A percentile compares a stretch with the other conserved stretches of the same genome.
These are phyloP conservation scores for Pseudogymnoascus sp. DNA, from an alignment of 2,329 filamentous ascomycete genomes.

Conservation along the genomic window DNA sequence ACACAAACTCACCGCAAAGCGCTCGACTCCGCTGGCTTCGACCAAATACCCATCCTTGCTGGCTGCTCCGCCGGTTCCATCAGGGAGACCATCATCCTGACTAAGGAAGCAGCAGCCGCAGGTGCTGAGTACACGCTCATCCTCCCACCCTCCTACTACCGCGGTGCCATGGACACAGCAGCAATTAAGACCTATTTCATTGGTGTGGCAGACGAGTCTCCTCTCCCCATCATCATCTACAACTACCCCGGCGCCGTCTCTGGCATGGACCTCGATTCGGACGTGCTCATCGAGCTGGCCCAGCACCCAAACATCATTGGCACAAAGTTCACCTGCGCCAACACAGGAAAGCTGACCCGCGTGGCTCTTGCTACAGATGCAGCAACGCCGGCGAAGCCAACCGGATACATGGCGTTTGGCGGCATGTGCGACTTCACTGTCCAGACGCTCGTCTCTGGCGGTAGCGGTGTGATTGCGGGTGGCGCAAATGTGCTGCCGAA, in stretches of 20 bases:
- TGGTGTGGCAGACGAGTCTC: constrained; percentile 63
- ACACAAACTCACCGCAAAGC: constrained; percentile 74
- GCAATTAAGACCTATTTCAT: constrained; percentile 62
- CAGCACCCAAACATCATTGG: constrained; percentile 78
- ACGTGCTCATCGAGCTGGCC: constrained; percentile 72
- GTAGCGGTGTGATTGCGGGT: constrained; percentile 78
- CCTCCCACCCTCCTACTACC: constrained; percentile 79
- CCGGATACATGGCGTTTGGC: constrained; percentile 77
- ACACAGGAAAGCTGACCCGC: constrained; percentile 80
- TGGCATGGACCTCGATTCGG: constrained; percentile 84
- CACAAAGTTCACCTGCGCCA: constrained; percentile 88
- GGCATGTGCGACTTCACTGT: constrained; percentile 84
- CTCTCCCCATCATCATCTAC: constrained; percentile 76
- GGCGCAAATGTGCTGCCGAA: constrained; percentile 82
- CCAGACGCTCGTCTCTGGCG: constrained; percentile 72
- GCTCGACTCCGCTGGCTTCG: constrained; percentile 72
- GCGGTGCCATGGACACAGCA: constrained; percentile 63
- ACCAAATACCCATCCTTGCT: constrained; percentile 69
- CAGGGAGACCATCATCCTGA: constrained; percentile 69
- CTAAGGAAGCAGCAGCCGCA: constrained; percentile 56
- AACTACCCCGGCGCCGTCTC: constrained; percentile 86
- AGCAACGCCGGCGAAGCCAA: constrained; percentile 53
- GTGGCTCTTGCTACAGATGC: constrained; percentile 68
- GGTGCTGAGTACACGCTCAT: constrained; percentile 77
- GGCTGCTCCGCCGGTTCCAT: constrained; percentile 78